Evolutionary conservation across 768 basidiomycete species (phyloP).

Genomic region (Podaxis sp.): DNA sequence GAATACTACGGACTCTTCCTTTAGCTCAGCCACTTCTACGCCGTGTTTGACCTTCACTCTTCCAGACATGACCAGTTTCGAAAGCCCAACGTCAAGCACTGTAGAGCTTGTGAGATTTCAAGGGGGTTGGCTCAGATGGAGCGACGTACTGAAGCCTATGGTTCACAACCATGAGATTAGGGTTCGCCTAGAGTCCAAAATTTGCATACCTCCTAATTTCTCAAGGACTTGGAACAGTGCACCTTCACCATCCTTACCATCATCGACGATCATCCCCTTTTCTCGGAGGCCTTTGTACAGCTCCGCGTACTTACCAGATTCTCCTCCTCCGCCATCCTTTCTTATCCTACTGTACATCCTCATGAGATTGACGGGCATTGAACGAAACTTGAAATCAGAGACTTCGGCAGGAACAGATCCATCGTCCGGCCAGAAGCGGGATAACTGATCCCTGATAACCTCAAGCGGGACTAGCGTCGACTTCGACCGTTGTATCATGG

Average conservation of each 20-base stretch:
- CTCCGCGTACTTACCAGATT: constrained; percentile 1
- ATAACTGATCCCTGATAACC: background rate
- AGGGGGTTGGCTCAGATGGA: background rate
- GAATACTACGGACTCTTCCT: constrained; percentile 31
- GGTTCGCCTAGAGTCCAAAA: background rate
- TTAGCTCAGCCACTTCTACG: constrained; percentile 35
- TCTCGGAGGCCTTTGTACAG: constrained; percentile 3
- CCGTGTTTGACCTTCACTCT: constrained; percentile 60
- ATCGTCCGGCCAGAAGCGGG: constrained; percentile 7
- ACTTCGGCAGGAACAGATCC: constrained; percentile 3
- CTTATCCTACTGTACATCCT: background rate
- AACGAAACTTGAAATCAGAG: background rate
- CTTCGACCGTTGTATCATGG: constrained; percentile 5
- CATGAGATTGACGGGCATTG: background rate
- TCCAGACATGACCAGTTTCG: constrained; percentile 49
- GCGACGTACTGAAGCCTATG: constrained; percentile 5
- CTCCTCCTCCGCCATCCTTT: constrained; percentile 9
- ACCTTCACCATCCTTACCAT: constrained; percentile 3
- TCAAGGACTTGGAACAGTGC: constrained; percentile 4
- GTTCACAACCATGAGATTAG: background rate
- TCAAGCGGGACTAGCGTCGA: background rate
- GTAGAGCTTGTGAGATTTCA: no score
- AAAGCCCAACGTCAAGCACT: constrained; percentile 47
- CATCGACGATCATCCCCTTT: constrained; percentile 11
- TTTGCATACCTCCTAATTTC: background rate